Evolutionary conservation across 1,284 basidiomycete genomes (phyloP), one percentile per base, ranked within the genome.

Genomic region (Tilletia setariae): DNA sequence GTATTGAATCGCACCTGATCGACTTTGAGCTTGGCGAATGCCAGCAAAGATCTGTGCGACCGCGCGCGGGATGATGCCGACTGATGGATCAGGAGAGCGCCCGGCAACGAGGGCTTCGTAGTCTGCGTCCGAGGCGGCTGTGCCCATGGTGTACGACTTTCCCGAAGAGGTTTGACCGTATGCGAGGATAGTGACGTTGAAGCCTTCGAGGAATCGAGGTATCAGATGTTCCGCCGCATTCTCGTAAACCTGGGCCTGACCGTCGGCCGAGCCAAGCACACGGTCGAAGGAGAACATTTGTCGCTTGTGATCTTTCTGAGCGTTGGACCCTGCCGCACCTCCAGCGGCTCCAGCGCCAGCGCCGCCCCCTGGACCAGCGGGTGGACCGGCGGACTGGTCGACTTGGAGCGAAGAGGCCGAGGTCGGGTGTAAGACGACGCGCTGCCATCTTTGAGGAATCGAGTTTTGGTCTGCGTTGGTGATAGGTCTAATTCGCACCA

Each of bases 151-250:
- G 83, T 93, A 95, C 0, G 93, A 95, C 86, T 98, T 98, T 64
- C 95, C 95, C 72, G 91, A 94, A 73, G 91, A 93, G 0, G 95
- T 98, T 82, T 98, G 96, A 15, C 96, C 95, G 84, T 98, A 98
- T 66, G 95, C 95, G 71, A 98, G 88, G 72, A 98, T 91, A 46
- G 96, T 98, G 73, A 94, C 95, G 84, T 98, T 98, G 85, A 94
- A 95, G 13, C 95, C 95, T 79, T 94, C 92, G 61, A 97, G 82
- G 83, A 98, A 98, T 73, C 92, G 91, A 35, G 90, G 89, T 72
- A 98, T 87, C 74, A 96, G 89, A 28, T 92, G 90, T 68, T 89
- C 88, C 6, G 93, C 92, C 28, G 91, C 92, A 6, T 87, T 87
- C 47, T 89, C 89, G 84, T 92, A 98, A 74, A 98, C 87, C 44